These are phyloP conservation scores for Colletotrichum echinochloae DNA, from an alignment of 2,329 filamentous ascomycete species.

Conservation along the genomic window DNA sequence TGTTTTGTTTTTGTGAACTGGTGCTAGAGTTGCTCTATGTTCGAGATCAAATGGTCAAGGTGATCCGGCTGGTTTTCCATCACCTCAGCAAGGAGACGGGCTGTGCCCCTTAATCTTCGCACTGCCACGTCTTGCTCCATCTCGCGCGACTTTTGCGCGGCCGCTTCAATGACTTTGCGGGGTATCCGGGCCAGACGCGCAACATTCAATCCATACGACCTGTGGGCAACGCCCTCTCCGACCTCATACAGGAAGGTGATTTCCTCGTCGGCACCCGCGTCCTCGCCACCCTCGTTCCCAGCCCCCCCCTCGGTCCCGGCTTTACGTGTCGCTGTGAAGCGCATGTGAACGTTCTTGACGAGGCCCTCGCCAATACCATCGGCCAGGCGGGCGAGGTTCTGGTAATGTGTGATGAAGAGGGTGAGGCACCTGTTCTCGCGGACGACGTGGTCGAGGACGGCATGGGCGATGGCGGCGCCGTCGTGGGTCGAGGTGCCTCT, in stretches of 20 bases:
- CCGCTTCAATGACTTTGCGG: conserved; percentile 79
- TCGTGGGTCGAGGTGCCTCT: conserved; percentile 95
- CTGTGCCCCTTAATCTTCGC: conserved; percentile 68
- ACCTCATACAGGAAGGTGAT: conserved; percentile 97
- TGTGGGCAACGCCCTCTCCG: conserved; percentile 88
- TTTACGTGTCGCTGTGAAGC: conserved; percentile 69
- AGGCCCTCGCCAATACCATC: conserved; percentile 70
- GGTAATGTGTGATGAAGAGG: conserved; percentile 98
- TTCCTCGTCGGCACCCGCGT: conserved; percentile 71
- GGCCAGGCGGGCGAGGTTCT: conserved; percentile 80
- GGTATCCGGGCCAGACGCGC: conserved; percentile 88
- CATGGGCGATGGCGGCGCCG: conserved; percentile 93
- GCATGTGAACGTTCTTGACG: conserved; percentile 94
- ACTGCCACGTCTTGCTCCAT: conserved; percentile 79
- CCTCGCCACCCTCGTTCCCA: conserved; percentile 43
- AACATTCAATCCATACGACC: conserved; percentile 95
- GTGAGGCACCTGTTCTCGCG: conserved; percentile 80
- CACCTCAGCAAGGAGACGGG: conserved; percentile 57
- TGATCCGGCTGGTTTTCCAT: conserved; percentile 54
- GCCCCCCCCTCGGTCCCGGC: conserved; percentile 19
- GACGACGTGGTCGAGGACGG: conserved; percentile 88
- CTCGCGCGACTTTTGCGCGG: conserved; percentile 81
- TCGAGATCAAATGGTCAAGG: conserved; percentile 65
- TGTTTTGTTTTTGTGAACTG: not conserved
- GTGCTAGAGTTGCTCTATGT: conserved; percentile 69